Base-by-base conservation (phyloP, 352 stramenopile genomes). In the Phytophthora melonis region DNA sequence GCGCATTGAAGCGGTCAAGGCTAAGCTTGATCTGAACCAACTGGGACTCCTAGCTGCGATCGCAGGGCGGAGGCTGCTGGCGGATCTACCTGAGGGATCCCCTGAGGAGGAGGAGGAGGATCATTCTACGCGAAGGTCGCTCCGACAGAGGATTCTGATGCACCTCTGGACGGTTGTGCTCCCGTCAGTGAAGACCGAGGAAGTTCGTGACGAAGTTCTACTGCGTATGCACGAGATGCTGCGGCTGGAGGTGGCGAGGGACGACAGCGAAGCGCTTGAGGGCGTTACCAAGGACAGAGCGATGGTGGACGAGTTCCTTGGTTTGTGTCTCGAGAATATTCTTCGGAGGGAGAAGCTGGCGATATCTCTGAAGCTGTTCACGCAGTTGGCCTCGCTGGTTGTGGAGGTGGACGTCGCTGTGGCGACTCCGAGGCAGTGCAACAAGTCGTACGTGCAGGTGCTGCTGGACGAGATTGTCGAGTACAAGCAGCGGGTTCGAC, bases 81-180 rank as follows among this genome's bases (percentile, higher is more conserved):
- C 50, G 0, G 58, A 74, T 14, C 23, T 56, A 16, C 11, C 41
- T 53, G 54, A 56, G 14, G 10, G 8, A 3, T 27, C 4, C 50
- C 27, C 13, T 25, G n/a, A n/a, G 23, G 1, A 27, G 27, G 27
- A 30, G 27, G 47, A 54, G 9, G 14, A 8, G n/a, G 43, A 50
- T 23, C 10, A 18, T 9, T 18, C 18, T 50, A 19, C 16, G 2
- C 43, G 18, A 50, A 9, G 18, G 4, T 66, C 67, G 1, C 67
- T 91, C 0, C 72, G 68, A 49, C 66, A 83, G 19, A 52, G 70
- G 21, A 75, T 88, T 21, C 30, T 91, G 25, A 64, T 75, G 41
- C 74, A 89, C 65, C 36, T 92, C 6, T 91, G 85, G 83, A 45
- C n/a, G 7, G 30, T 53, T 13, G 71, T 73, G 41, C 47, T 85